Percentiles rank a stretch among this genome's conserved stretches.
Evolutionary conservation across 768 basidiomycete genomes (phyloP).

Genomic region (Boletus patriciae): DNA sequence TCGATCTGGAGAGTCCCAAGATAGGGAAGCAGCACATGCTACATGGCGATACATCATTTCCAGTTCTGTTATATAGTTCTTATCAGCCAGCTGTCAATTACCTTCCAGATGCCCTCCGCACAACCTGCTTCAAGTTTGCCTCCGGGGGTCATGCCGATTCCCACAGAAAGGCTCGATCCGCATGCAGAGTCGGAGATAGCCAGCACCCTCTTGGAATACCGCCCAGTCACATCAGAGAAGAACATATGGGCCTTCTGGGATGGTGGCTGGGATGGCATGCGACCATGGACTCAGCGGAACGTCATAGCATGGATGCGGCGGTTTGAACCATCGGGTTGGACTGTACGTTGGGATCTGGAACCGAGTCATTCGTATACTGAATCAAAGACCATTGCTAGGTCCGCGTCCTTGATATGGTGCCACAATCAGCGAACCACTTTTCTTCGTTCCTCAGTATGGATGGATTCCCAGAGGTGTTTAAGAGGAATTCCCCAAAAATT

Average conservation of each 20-base stretch:
- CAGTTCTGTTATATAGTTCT: background rate
- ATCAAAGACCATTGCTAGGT: background rate
- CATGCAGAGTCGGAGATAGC: background rate
- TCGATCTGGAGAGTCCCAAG: background rate
- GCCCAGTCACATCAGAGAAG: background rate
- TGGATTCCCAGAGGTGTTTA: background rate
- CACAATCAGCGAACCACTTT: background rate
- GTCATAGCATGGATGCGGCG: constrained; percentile 1
- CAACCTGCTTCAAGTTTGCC: background rate
- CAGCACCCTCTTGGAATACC: background rate
- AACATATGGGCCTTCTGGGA: constrained; percentile 5
- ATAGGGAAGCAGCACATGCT: background rate
- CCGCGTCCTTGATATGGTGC: background rate
- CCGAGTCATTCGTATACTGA: background rate
- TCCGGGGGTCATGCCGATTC: background rate
- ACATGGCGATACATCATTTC: background rate
- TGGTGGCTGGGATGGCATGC: background rate
- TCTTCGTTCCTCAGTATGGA: background rate
- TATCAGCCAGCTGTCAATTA: background rate
- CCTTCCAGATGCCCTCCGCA: background rate
- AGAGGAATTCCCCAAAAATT: background rate
- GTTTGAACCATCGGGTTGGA: constrained; percentile 2
- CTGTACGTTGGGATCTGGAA: background rate
- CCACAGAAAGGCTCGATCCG: background rate
- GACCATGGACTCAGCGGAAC: constrained; percentile 2